Evolutionary conservation across 169 alveolate species (phyloP).

Genomic region (Cryptosporidium ubiquitum): DNA sequence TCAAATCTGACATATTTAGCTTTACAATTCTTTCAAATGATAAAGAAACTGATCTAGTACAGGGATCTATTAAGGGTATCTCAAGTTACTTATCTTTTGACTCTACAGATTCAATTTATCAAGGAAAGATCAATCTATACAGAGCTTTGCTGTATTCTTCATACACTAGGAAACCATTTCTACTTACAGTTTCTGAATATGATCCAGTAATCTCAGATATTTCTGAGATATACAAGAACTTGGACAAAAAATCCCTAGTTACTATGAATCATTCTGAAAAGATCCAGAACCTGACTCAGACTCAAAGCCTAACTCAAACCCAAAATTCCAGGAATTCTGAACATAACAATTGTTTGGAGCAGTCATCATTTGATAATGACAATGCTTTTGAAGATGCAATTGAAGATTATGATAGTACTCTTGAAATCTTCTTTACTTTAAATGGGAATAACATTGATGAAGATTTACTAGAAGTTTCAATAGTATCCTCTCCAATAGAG

Average conservation of each 20-base stretch:
- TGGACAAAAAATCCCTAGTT: slow-evolving; percentile 19
- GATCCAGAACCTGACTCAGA: not conserved
- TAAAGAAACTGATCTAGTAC: not conserved
- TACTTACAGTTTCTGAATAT: slow-evolving; percentile 27
- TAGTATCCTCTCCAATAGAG: slow-evolving; percentile 56
- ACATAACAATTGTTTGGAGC: not conserved
- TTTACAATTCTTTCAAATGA: slow-evolving; percentile 31
- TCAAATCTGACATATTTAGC: slow-evolving; percentile 37
- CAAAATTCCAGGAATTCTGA: not conserved
- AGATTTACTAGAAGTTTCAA: slow-evolving; percentile 10
- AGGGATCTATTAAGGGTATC: slow-evolving; percentile 55
- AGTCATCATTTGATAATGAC: slow-evolving; percentile 28
- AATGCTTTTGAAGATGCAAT: slow-evolving; percentile 52
- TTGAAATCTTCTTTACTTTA: slow-evolving; percentile 22
- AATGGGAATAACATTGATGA: not conserved
- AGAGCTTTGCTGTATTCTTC: slow-evolving; percentile 56
- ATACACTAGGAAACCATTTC: slow-evolving; percentile 34
- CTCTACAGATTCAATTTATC: slow-evolving; percentile 16
- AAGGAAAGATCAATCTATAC: slow-evolving; percentile 39
- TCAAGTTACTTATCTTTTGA: slow-evolving; percentile 23
- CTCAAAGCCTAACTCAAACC: not conserved
- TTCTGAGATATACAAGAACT: slow-evolving; percentile 13
- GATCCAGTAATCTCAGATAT: slow-evolving; percentile 34
- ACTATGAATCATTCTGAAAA: not conserved
- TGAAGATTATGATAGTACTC: slow-evolving; percentile 67